phyloP scores from a whole-genome alignment of 768 basidiomycete genomes.

The Wakefieldia striispora region DNA sequence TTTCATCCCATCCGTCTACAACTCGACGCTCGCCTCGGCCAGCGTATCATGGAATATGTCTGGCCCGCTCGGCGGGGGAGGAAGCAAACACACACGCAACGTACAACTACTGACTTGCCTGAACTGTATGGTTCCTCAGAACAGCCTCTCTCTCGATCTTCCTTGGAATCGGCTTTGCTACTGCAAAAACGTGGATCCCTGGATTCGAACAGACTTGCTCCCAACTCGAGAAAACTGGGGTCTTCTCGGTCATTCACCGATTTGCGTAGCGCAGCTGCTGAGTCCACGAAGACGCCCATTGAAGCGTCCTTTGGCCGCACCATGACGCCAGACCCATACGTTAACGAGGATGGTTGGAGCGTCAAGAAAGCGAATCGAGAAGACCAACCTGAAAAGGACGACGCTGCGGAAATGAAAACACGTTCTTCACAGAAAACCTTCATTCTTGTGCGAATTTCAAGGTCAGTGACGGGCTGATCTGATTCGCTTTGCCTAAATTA shows the following conservation, averaged over 20 bases:
- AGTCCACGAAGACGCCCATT: constrained; percentile 24
- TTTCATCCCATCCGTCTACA: constrained; percentile 87
- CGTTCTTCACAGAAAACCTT: constrained; percentile 84
- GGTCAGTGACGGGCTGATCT: constrained; percentile 37
- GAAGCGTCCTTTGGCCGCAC: constrained; percentile 9
- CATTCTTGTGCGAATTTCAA: constrained; percentile 71
- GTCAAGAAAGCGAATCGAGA: constrained; percentile 20
- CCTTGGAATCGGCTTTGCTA: constrained; percentile 50
- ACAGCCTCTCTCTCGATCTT: constrained; percentile 36
- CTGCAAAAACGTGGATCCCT: constrained; percentile 32
- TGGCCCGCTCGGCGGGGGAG: constrained; percentile 63
- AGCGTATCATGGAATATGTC: constrained; percentile 83
- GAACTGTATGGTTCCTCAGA: constrained; percentile 23
- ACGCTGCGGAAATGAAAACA: constrained; percentile 78
- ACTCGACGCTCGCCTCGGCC: constrained; percentile 79
- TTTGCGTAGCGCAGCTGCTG: constrained; percentile 47
- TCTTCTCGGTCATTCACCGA: constrained; percentile 72
- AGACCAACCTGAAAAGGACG: constrained; percentile 36
- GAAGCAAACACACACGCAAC: constrained; percentile 7
- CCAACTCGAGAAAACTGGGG: constrained; percentile 50
- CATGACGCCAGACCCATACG: constrained; percentile 15
- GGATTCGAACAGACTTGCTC: constrained; percentile 35
- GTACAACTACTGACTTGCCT: neutral
- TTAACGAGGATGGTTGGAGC: constrained; percentile 21
- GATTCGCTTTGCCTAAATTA: constrained; percentile 18